Percentiles rank a stretch among this genome's conserved stretches.
phyloP scores from a whole-genome alignment of 2,329 filamentous ascomycete species.

The Fusarium robinianum region DNA sequence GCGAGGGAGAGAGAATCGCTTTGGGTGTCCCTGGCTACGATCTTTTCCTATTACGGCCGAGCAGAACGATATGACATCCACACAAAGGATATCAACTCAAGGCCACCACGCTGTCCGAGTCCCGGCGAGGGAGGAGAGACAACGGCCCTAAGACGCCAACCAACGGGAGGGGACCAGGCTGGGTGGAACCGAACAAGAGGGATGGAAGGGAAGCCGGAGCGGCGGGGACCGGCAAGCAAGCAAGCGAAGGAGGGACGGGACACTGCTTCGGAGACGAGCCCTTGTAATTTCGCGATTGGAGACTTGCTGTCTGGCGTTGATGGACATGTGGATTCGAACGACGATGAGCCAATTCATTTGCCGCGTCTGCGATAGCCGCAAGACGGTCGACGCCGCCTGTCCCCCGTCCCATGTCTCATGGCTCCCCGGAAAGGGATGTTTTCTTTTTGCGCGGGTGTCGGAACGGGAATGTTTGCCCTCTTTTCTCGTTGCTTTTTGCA shows the following conservation, averaged over 20 bases:
- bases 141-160: constrained; percentile 3
- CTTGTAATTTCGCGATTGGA: constrained; percentile 18
- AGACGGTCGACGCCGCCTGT: constrained; percentile 6
- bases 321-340: constrained; percentile 20
- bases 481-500: constrained; percentile 9
- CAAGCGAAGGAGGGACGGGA: constrained; percentile 17
- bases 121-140: constrained; percentile 1
- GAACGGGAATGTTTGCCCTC: constrained; percentile 19
- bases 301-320: neutral
- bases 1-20: neutral
- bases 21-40: no score
- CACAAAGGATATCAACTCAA: no score
- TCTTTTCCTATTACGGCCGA: constrained; percentile 4
- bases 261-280: constrained; percentile 11
- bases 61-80: no score
- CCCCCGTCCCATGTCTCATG: constrained; percentile 16
- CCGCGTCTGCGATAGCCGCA: constrained; percentile 13
- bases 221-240: constrained; percentile 13
- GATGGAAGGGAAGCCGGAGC: constrained; percentile 8
- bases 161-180: constrained; percentile 7
- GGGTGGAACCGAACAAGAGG: neutral
- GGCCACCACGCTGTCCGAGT: no score
- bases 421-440: constrained; percentile 6
- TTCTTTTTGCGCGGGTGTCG: constrained; percentile 26
- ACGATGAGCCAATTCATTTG: constrained; percentile 18